Conservation (phyloP, 2,329 filamentous ascomycete genomes). For the Venturia carpophila region DNA sequence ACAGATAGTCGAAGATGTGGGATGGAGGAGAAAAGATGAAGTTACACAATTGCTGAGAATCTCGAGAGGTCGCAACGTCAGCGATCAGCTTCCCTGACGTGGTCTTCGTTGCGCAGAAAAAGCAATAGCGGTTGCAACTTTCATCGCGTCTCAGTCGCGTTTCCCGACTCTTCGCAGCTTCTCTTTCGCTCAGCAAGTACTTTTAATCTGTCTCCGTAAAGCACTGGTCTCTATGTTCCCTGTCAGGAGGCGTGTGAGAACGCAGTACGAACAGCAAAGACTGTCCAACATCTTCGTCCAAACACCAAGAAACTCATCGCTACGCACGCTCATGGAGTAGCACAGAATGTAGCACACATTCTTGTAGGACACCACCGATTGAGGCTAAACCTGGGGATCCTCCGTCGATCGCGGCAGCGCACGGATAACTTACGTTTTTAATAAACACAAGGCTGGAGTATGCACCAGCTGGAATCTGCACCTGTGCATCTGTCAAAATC, state of each 20-base stretch:
- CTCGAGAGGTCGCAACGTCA: not conserved
- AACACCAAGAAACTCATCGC: not conserved
- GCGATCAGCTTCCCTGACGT: not conserved
- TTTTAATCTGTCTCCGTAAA: no score
- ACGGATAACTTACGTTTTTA: not conserved
- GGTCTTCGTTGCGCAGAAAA: not conserved
- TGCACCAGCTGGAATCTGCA: conserved; percentile 3
- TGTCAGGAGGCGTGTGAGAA: no score
- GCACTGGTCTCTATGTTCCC: no score
- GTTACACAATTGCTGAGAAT: not conserved
- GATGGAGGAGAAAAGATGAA: not conserved
- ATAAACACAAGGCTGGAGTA: conserved; percentile 3
- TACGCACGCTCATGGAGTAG: not conserved
- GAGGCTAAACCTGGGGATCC: not conserved
- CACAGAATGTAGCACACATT: not conserved
- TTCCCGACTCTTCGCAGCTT: no score
- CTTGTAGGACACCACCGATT: not conserved
- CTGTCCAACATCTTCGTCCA: not conserved
- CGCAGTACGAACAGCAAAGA: no score
- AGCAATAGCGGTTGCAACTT: not conserved
- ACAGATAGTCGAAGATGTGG: not conserved
- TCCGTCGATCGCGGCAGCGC: not conserved
- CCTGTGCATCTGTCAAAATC: not conserved
- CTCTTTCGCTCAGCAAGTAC: no score
- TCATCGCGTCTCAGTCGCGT: no score